Evolutionary conservation across 1,284 basidiomycete genomes (phyloP).

Genomic region (Somion occarium): DNA sequence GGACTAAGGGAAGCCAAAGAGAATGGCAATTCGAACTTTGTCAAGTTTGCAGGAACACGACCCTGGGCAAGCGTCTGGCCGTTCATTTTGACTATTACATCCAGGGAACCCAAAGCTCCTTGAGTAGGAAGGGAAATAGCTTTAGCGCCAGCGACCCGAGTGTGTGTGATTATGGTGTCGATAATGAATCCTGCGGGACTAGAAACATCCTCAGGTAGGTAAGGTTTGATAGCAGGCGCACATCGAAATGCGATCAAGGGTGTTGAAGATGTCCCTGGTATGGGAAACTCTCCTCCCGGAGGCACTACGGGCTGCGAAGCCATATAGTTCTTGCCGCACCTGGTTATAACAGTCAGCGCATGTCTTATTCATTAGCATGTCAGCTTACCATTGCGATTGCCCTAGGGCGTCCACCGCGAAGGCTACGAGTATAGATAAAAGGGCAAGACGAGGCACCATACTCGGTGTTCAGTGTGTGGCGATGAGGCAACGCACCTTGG

Average conservation of each 20-base stretch:
- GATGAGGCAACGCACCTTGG: background rate
- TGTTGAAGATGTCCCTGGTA: constrained; percentile 38
- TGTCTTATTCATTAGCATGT: background rate
- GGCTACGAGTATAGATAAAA: background rate
- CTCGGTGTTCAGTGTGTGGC: no score
- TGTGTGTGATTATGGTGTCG: constrained; percentile 51
- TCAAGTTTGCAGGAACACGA: constrained; percentile 48
- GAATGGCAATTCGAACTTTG: constrained; percentile 46
- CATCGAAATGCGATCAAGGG: constrained; percentile 68
- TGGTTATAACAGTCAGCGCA: constrained; percentile 18
- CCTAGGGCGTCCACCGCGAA: background rate
- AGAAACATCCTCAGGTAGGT: constrained; percentile 48
- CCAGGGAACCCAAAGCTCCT: constrained; percentile 22
- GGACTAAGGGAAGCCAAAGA: constrained; percentile 42
- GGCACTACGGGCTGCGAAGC: constrained; percentile 41
- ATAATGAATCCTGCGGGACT: constrained; percentile 44
- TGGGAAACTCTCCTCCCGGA: constrained; percentile 57
- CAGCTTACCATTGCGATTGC: background rate
- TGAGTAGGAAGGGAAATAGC: constrained; percentile 37
- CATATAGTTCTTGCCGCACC: constrained; percentile 71
- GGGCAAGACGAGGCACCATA: background rate
- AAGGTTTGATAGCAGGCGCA: constrained; percentile 62
- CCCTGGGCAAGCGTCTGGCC: constrained; percentile 36
- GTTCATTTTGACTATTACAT: constrained; percentile 39
- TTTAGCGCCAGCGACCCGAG: constrained; percentile 40